Conservation (phyloP, 2,329 filamentous ascomycete genomes). For the Neopestalotiopsis sp. region DNA sequence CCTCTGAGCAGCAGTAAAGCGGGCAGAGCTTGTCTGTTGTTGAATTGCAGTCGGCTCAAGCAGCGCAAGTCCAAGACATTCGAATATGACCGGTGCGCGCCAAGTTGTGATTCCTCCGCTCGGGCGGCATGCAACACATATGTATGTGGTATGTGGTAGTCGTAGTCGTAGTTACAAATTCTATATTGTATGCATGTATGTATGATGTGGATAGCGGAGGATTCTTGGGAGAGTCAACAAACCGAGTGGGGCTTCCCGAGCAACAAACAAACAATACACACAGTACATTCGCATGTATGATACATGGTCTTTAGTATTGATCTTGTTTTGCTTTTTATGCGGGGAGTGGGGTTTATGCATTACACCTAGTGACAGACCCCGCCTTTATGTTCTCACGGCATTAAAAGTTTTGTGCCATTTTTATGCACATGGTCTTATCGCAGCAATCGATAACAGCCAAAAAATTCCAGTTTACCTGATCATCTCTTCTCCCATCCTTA, state of each 20-base stretch:
- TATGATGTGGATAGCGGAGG: too few species aligned
- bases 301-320: not conserved
- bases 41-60: too few species aligned
- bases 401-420: not conserved
- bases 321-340: not conserved
- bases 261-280: conserved; percentile 2
- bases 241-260: conserved; percentile 1
- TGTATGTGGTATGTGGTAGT: too few species aligned
- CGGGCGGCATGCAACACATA: too few species aligned
- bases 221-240: conserved; percentile 4
- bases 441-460: conserved; percentile 1
- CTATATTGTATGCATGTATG: not conserved
- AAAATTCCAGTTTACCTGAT: not conserved
- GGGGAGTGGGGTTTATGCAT: not conserved
- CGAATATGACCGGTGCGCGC: too few species aligned
- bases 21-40: too few species aligned
- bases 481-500: not conserved
- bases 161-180: too few species aligned
- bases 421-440: conserved; percentile 1
- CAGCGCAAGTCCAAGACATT: too few species aligned
- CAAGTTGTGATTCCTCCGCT: too few species aligned
- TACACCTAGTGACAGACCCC: not conserved
- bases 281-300: not conserved
- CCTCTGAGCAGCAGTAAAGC: too few species aligned
- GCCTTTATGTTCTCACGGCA: not conserved